Evolutionary conservation across 805 yeast genomes (phyloP).

Genomic region (Starmerella geochares): DNA sequence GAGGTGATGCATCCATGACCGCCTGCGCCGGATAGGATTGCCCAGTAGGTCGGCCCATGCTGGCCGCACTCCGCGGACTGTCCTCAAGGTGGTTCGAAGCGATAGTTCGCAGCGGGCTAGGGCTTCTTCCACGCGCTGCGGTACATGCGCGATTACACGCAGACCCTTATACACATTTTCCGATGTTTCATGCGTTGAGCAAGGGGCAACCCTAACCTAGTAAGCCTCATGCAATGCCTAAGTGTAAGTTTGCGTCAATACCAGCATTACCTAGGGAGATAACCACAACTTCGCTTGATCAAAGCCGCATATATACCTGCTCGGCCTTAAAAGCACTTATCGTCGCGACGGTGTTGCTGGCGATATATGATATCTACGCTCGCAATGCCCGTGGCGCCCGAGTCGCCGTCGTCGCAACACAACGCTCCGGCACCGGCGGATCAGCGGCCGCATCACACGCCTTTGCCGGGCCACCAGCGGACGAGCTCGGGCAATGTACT

Average conservation of each 20-base stretch:
- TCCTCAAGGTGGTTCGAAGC: conserved; percentile 4
- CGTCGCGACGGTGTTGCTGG: conserved; percentile 1
- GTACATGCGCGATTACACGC: conserved; percentile 1
- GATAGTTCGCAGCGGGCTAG: conserved; percentile 4
- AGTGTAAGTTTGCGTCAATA: conserved; percentile 4
- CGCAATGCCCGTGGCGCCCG: conserved; percentile 4
- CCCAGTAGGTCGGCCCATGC: not conserved
- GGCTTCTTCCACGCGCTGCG: not conserved
- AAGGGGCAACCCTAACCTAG: conserved; percentile 8
- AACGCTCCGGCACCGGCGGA: not conserved
- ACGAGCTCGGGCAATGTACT: conserved; percentile 1
- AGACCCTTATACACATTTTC: conserved; percentile 1
- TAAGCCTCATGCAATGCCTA: conserved; percentile 7
- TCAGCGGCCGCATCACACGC: not conserved
- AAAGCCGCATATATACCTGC: not conserved
- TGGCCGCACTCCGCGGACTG: not conserved
- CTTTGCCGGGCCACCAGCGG: not conserved
- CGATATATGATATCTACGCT: conserved; percentile 4
- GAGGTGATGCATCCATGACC: too few relatives aligned
- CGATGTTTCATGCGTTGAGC: conserved; percentile 7
- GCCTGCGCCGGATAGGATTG: not conserved
- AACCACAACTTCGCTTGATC: not conserved
- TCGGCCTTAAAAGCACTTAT: not conserved
- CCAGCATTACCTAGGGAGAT: not conserved
- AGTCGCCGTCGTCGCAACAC: conserved; percentile 6